Evolutionary conservation across 1,139 yeast species (phyloP).

Genomic region (Nematodospora anomalae): DNA sequence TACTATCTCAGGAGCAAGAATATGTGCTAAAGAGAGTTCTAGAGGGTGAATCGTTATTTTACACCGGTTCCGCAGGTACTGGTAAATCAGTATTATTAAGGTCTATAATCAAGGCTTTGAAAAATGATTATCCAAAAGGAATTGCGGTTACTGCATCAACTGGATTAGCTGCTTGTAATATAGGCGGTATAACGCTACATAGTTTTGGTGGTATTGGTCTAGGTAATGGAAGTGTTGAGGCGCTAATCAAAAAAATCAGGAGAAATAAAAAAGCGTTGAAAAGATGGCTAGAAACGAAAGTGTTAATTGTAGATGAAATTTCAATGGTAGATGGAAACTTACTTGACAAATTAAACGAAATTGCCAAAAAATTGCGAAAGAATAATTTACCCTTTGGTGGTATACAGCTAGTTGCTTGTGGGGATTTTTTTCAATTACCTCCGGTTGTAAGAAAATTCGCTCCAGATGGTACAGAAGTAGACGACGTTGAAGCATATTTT

Average conservation of each 20-base stretch:
- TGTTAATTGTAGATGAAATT: slow-evolving; percentile 79
- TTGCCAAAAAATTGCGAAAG: slow-evolving; percentile 59
- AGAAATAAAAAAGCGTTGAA: slow-evolving; percentile 50
- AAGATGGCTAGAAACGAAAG: slow-evolving; percentile 66
- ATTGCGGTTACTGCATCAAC: slow-evolving; percentile 92
- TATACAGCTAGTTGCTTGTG: slow-evolving; percentile 78
- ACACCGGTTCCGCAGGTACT: slow-evolving; percentile 96
- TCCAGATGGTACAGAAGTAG: slow-evolving; percentile 24
- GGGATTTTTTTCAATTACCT: slow-evolving; percentile 90
- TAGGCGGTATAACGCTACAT: slow-evolving; percentile 85
- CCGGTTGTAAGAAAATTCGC: slow-evolving; percentile 54
- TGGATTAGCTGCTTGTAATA: slow-evolving; percentile 88
- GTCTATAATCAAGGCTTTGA: slow-evolving; percentile 64
- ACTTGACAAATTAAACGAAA: slow-evolving; percentile 65
- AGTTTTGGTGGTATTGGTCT: slow-evolving; percentile 86
- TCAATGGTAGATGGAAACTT: slow-evolving; percentile 85
- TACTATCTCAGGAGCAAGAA: slow-evolving; percentile 44
- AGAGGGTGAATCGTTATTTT: slow-evolving; percentile 63
- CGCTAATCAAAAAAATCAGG: slow-evolving; percentile 55
- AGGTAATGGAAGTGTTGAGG: slow-evolving; percentile 44
- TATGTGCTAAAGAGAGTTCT: slow-evolving; percentile 36
- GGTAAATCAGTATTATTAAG: slow-evolving; percentile 83
- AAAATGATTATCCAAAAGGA: slow-evolving; percentile 43
- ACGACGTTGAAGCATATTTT: slow-evolving; percentile 40
- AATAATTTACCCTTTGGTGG: slow-evolving; percentile 77